Base-by-base conservation (phyloP, 2,329 filamentous ascomycete genomes). In the Xylaria sp. region DNA sequence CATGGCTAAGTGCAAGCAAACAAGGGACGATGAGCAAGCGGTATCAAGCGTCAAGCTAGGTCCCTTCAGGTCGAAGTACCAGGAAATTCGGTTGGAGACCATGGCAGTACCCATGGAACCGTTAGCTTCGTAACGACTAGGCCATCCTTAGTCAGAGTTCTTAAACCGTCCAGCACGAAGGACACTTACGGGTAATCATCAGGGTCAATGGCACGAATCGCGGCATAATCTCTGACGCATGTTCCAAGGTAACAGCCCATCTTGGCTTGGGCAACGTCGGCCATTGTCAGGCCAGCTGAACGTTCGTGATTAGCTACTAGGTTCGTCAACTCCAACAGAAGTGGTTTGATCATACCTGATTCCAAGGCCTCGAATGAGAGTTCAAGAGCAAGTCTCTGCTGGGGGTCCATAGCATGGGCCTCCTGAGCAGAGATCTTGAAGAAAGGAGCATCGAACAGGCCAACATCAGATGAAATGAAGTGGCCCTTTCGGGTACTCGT, bases 41-140 rank as follows among this genome's bases (percentile, higher is more conserved):
- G 79, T 80, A 50, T 81, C 78, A 35, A 81, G 65, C n/a, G 75
- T 78, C 63, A 80, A 70, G 57, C 75, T 77, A 2, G 78, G 75
- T 7, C 78, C 78, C 43, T 70, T 71, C 40, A 80, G 69, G 55
- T 80, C 73, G 54, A 76, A 78, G 60, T 72, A 75, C 66, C 77
- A 78, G 2, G 74, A 77, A 19, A 79, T 64, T 49, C 77, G 71
- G 53, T 78, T 78, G 0, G 75, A 73, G 35, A 77, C 63, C 60
- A 77, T 73, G 43, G 73, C 71, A 60, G 71, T 72, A 37, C 72
- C 72, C 67, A 70, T 72, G 25, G 69, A 71, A 31, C 70, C 69
- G 28, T 72, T 73, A 9, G 69, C 68, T 55, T 72, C 68, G 42
- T 72, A 73, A 63, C 65, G 70, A 46, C 70, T 72, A 4, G 21